Evolutionary conservation across 2,329 filamentous ascomycete genomes (phyloP).

Genomic region (Incumbomyces delicatus): DNA sequence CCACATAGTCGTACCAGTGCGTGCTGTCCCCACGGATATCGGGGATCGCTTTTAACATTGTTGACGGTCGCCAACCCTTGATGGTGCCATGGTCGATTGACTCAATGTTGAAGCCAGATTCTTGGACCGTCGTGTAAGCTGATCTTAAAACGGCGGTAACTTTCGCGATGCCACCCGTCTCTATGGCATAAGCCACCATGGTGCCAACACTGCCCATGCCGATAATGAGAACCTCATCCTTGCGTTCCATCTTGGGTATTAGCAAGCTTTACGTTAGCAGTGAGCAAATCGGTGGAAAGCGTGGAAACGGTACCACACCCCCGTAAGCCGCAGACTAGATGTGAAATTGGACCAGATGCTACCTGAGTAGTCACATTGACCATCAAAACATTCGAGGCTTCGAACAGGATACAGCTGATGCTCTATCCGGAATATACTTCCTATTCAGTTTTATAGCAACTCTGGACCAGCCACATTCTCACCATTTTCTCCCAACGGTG

Average conservation of each 20-base stretch:
- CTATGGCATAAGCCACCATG: constrained; percentile 47
- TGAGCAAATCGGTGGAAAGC: too few relatives aligned
- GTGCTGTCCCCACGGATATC: constrained; percentile 25
- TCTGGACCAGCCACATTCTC: too few relatives aligned
- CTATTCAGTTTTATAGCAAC: too few relatives aligned
- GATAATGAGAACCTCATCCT: constrained; percentile 42
- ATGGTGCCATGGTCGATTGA: constrained; percentile 47
- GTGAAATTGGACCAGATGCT: too few relatives aligned
- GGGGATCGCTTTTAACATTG: constrained; percentile 42
- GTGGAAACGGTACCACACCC: too few relatives aligned
- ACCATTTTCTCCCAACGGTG: too few relatives aligned
- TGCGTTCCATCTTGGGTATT: constrained; percentile 12
- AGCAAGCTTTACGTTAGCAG: too few relatives aligned
- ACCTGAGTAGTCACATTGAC: too few relatives aligned
- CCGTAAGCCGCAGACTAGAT: too few relatives aligned
- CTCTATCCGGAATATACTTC: too few relatives aligned
- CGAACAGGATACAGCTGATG: too few relatives aligned
- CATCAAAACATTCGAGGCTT: too few relatives aligned
- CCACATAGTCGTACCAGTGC: constrained; percentile 44
- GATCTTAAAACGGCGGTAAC: constrained; percentile 50
- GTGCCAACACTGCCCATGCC: constrained; percentile 50
- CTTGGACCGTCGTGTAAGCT: constrained; percentile 43
- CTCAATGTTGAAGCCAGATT: constrained; percentile 44
- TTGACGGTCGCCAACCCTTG: constrained; percentile 39
- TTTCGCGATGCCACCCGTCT: constrained; percentile 40